Evolutionary conservation across 371 early-diverging fungal species (phyloP).

Genomic region (Mucor indicus): DNA sequence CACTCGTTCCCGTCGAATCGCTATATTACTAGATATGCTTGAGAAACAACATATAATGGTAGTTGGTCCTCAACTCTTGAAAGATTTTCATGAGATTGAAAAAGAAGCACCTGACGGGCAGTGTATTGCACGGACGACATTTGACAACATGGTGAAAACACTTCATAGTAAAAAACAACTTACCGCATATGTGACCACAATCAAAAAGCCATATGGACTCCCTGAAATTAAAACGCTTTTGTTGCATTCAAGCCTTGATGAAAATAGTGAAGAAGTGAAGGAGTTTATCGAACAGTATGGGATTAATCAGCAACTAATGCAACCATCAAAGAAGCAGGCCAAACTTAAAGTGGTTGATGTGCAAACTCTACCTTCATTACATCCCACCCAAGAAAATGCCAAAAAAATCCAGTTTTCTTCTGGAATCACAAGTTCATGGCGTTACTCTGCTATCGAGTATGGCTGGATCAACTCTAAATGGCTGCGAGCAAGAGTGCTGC

Average conservation of each 20-base stretch:
- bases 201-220: slow-evolving; percentile 6
- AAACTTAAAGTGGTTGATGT: slow-evolving; percentile 1
- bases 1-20: slow-evolving; percentile 2
- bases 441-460: slow-evolving; percentile 1
- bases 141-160: neutral
- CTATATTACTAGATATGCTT: slow-evolving; percentile 11
- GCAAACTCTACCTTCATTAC: too few relatives aligned
- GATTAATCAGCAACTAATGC: neutral
- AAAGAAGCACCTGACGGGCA: neutral
- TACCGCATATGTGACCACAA: neutral
- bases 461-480: slow-evolving; percentile 16
- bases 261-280: slow-evolving; percentile 8
- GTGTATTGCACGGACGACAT: slow-evolving; percentile 4
- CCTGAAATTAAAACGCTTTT: slow-evolving; percentile 12
- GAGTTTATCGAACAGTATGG: neutral
- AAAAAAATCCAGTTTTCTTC: neutral
- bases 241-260: slow-evolving; percentile 3
- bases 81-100: slow-evolving; percentile 9
- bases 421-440: neutral
- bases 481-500: slow-evolving; percentile 8
- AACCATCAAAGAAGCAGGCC: neutral
- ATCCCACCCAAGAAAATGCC: too few relatives aligned
- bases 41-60: slow-evolving; percentile 10
- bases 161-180: slow-evolving; percentile 12
- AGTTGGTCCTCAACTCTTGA: neutral